Conservation (phyloP, 768 basidiomycete genomes). For the Boletus rex-veris region DNA sequence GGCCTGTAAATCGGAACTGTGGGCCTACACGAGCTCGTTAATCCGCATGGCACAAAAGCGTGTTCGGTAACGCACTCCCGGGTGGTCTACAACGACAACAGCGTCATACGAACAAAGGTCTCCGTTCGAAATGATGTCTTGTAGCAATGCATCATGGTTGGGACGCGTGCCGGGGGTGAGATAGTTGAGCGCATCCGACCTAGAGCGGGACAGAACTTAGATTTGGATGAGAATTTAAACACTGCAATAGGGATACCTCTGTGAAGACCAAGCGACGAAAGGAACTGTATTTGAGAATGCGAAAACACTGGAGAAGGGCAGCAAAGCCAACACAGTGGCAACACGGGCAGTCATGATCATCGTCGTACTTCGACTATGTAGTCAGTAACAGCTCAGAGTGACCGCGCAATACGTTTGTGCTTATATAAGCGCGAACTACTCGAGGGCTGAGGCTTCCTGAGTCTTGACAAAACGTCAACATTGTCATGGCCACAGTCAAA, state of each 20-base stretch:
- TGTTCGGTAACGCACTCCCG: conserved; percentile 52
- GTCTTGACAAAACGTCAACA: not conserved
- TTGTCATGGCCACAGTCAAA: not conserved
- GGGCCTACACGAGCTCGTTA: conserved; percentile 44
- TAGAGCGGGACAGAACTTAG: conserved; percentile 19
- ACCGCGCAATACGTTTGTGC: not conserved
- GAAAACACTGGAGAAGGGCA: conserved; percentile 40
- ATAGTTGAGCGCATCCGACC: conserved; percentile 46
- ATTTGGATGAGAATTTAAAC: not conserved
- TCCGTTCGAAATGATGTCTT: conserved; percentile 41
- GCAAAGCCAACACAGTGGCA: conserved; percentile 38
- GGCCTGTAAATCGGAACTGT: conserved; percentile 69
- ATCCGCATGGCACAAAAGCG: not conserved
- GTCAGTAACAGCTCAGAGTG: not conserved
- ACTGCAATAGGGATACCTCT: conserved; percentile 39
- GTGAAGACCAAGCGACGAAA: conserved; percentile 69
- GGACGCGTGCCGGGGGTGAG: conserved; percentile 36
- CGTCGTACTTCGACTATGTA: not conserved
- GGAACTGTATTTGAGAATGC: conserved; percentile 65
- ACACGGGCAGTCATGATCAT: conserved; percentile 46
- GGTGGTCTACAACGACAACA: conserved; percentile 65
- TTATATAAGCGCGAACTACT: conserved; percentile 17
- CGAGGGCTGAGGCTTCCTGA: no score
- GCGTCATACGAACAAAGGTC: conserved; percentile 63
- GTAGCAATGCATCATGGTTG: conserved; percentile 36